Percentiles rank a stretch among this genome's conserved stretches.
Evolutionary conservation across 352 stramenopile genomes (phyloP).

Genomic region (Pythium angustatum): DNA sequence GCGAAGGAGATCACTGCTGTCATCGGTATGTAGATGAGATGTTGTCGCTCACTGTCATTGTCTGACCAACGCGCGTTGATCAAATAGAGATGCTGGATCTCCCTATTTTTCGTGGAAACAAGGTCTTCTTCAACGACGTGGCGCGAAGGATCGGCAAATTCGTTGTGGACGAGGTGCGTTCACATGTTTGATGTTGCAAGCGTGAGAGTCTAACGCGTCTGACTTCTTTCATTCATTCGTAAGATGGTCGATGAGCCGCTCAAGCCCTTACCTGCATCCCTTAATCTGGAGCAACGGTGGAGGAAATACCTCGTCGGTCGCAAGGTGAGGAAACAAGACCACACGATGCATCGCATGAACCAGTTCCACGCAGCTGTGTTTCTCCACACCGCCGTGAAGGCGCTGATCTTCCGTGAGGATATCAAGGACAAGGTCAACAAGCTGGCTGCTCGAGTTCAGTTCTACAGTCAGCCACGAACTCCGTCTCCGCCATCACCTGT

Average conservation of each 20-base stretch:
- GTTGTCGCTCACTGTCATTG: background rate
- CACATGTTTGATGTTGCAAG: background rate
- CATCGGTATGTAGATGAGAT: conserved; percentile 45
- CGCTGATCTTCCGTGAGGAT: conserved; percentile 52
- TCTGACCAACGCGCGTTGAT: background rate
- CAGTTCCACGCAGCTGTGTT: conserved; percentile 51
- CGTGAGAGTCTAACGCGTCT: background rate
- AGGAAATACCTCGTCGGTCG: conserved; percentile 47
- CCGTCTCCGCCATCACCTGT: background rate
- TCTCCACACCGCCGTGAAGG: conserved; percentile 52
- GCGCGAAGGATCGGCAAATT: conserved; percentile 54
- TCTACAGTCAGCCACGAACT: conserved; percentile 8
- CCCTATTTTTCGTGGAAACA: conserved; percentile 56
- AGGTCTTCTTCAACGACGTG: conserved; percentile 73
- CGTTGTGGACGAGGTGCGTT: conserved; percentile 51
- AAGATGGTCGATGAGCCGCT: conserved; percentile 57
- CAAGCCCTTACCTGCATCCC: conserved; percentile 40
- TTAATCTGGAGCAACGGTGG: conserved; percentile 67
- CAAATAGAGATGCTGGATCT: conserved; percentile 47
- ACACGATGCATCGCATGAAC: conserved; percentile 51
- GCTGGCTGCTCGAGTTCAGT: conserved; percentile 18
- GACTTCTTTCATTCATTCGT: background rate
- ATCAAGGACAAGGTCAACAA: conserved; percentile 46
- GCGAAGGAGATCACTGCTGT: conserved; percentile 49
- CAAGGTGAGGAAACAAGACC: conserved; percentile 58